Conservation (phyloP, 1,284 basidiomycete genomes). For the Tremellales sp. region DNA sequence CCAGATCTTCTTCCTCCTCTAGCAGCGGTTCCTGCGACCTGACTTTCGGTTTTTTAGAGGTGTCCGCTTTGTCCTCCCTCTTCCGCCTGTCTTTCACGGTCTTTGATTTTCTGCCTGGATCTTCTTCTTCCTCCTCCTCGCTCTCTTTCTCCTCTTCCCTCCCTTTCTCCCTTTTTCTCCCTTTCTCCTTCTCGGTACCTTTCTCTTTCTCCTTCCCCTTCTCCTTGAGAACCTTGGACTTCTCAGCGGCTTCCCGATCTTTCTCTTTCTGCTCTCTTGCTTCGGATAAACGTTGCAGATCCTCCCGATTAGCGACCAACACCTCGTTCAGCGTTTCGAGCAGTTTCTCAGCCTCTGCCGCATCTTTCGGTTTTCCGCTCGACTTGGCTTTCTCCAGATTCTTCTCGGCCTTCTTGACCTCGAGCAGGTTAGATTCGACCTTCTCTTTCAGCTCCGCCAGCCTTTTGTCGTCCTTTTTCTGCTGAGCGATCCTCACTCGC, state of each 20-base stretch:
- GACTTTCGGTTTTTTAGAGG: no score
- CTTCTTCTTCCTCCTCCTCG: not conserved
- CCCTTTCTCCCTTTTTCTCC: not conserved
- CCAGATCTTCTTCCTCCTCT: not conserved
- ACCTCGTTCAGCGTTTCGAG: not conserved
- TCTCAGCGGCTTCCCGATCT: not conserved
- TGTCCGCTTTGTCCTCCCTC: not conserved
- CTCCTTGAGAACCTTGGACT: not conserved
- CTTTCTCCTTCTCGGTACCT: not conserved
- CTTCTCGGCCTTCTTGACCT: not conserved
- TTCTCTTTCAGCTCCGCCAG: not conserved
- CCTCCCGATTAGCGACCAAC: not conserved
- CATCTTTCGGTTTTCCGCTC: not conserved
- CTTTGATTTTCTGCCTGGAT: not conserved
- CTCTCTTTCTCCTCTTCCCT: not conserved
- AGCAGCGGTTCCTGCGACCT: not conserved
- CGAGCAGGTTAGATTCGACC: not conserved
- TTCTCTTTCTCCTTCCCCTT: conserved; percentile 2
- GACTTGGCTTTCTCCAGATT: no score
- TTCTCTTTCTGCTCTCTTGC: not conserved
- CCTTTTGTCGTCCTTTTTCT: no score
- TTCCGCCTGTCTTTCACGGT: not conserved
- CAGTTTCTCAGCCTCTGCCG: not conserved
- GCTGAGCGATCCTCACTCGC: no score
- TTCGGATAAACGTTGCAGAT: not conserved